phyloP scores from a whole-genome alignment of 1,284 basidiomycete genomes.

The Gomphus bonarii region DNA sequence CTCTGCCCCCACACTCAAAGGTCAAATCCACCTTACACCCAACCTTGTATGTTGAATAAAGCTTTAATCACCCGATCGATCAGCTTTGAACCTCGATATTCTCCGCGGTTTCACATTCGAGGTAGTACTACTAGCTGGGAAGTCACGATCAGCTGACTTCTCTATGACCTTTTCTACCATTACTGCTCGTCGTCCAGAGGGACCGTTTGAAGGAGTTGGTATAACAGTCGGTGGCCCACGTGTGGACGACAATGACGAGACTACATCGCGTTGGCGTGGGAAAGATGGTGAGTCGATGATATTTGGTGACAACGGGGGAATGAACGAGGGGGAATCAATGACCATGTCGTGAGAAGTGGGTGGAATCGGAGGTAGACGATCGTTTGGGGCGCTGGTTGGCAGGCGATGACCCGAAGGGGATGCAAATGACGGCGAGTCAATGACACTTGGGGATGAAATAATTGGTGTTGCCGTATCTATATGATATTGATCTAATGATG shows the following conservation, averaged over 20 bases:
- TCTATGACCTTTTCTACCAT: neutral
- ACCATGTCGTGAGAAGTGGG: conserved; percentile 17
- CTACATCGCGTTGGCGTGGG: conserved; percentile 14
- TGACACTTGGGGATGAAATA: too few relatives aligned
- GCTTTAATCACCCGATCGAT: conserved; percentile 18
- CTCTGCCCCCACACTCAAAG: too few relatives aligned
- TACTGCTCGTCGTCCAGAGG: conserved; percentile 1
- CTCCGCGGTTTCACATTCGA: conserved; percentile 17
- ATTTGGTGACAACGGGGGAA: conserved; percentile 9
- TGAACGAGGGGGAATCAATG: conserved; percentile 19
- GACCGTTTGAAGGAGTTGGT: neutral
- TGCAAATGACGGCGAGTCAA: neutral
- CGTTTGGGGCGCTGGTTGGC: neutral
- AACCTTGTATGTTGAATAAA: neutral
- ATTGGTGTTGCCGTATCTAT: too few relatives aligned
- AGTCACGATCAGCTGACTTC: conserved; percentile 6
- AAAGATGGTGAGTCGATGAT: conserved; percentile 29
- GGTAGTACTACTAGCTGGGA: conserved; percentile 10
- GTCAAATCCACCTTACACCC: too few relatives aligned
- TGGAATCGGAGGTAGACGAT: neutral
- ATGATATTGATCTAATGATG: too few relatives aligned
- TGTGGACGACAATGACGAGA: neutral
- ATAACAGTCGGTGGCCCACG: conserved; percentile 27
- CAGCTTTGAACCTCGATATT: conserved; percentile 38
- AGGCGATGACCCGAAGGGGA: neutral